phyloP scores from a whole-genome alignment of 305 asterid species.

The Fraxinus nigra region DNA sequence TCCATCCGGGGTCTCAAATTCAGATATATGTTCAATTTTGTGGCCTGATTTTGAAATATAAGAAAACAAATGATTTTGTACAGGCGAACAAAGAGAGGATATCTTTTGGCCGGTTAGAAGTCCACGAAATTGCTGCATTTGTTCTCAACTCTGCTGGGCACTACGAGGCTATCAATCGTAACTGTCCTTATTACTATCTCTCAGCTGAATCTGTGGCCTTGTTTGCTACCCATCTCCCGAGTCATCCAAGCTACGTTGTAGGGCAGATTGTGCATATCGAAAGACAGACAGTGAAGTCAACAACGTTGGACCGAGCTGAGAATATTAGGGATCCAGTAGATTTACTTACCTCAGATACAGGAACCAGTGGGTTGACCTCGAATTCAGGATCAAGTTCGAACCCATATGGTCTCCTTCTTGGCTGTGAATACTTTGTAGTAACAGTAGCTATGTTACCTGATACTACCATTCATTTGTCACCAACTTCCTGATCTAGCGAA shows the following conservation, averaged over 20 bases:
- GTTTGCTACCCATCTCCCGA: slow-evolving; percentile 68
- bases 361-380: slow-evolving; percentile 41
- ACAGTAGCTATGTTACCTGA: slow-evolving; percentile 97
- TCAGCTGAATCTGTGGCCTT: slow-evolving; percentile 89
- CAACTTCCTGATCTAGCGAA: slow-evolving; percentile 93
- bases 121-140: slow-evolving; percentile 88
- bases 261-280: slow-evolving; percentile 97
- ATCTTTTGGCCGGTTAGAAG: slow-evolving; percentile 68
- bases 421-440: slow-evolving; percentile 88
- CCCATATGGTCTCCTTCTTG: slow-evolving; percentile 74
- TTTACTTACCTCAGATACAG: slow-evolving; percentile 42
- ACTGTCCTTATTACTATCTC: slow-evolving; percentile 69
- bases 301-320: slow-evolving; percentile 36
- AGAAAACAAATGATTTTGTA: background rate
- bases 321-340: slow-evolving; percentile 38
- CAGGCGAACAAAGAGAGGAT: slow-evolving; percentile 90
- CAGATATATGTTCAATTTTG: background rate
- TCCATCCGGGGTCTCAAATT: background rate
- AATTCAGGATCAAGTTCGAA: slow-evolving; percentile 45
- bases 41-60: background rate
- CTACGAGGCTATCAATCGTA: slow-evolving; percentile 79
- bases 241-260: slow-evolving; percentile 63
- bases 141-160: slow-evolving; percentile 71
- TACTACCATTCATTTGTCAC: slow-evolving; percentile 61
- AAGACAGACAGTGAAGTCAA: slow-evolving; percentile 53